Evolutionary conservation across 192 early-diverging fungal genomes (phyloP).

Genomic region (Phlyctochytrium arcticum): DNA sequence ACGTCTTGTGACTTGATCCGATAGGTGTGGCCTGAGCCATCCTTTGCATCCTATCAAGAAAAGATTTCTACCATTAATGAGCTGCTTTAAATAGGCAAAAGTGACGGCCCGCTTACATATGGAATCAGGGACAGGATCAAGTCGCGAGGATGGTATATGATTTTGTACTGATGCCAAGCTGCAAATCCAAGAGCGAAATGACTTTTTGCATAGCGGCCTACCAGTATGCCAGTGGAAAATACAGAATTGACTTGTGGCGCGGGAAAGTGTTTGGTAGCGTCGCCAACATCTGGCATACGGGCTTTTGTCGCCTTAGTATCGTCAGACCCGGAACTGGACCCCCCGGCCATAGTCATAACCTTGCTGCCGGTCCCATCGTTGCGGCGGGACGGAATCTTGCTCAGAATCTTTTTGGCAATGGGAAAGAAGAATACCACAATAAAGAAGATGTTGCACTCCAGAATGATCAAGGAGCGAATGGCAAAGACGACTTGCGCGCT

Average conservation of each 20-base stretch:
- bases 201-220: neutral
- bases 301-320: neutral
- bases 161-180: neutral
- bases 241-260: neutral
- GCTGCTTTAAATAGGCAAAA: neutral
- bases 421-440: neutral
- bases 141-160: neutral
- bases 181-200: neutral
- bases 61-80: neutral
- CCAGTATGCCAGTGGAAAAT: neutral
- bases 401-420: neutral
- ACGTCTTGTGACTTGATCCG: neutral
- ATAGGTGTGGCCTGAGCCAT: neutral
- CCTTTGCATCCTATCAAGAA: neutral
- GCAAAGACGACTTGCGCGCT: neutral
- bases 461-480: slow-evolving; percentile 1
- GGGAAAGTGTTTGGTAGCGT: neutral
- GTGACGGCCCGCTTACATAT: neutral
- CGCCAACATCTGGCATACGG: neutral
- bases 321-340: too few species aligned
- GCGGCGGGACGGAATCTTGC: neutral
- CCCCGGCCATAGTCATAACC: too few species aligned
- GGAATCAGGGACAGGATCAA: neutral
- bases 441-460: slow-evolving; percentile 6
- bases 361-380: neutral